Evolutionary conservation across 2,329 filamentous ascomycete species (phyloP), one percentile per base, ranked within the genome.

Genomic region (Didymella lethalis): DNA sequence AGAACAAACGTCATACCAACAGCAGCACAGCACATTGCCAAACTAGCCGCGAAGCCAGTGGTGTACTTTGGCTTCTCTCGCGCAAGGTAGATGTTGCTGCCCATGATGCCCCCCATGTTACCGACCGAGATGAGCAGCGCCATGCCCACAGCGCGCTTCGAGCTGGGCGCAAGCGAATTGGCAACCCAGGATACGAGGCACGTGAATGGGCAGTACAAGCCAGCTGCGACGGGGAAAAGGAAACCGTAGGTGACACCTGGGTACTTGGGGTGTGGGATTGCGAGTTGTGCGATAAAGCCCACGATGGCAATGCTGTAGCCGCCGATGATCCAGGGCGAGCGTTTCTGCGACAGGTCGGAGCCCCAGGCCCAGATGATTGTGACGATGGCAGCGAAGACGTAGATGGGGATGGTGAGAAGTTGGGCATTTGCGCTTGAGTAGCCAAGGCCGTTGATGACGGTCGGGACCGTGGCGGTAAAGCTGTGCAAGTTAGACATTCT

Each of bases 201-300:
- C 1, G 73, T 74, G 61, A 77, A 76, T 0, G 74, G 74, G 47
- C 74, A 76, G 64, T 77, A 77, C 3, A 77, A 59, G 4, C 74
- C 74, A 0, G 64, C 74, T 1, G 74, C 74, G 0, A 76, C 74
- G 5, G 74, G 74, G 64, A 77, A 77, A 0, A 77, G 67, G 58
- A 80, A 81, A 3, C 78, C 79, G 14, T 83, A 79, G 0, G 82
- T 77, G 4, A 85, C 69, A 11, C 76, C 73, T 1, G 74, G 71
- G 62, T 83, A 84, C 58, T 73, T 74, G 0, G 74, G 74, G 45
- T 77, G 73, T 0, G 74, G 74, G 16, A 77, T 76, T 0, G 74
- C 73, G 14, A 88, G 78, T 26, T 88, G 80, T 36, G 88, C 81
- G 54, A 82, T 79, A 71, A 86, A 88, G 12, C 86, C 86, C 28